Conservation (phyloP, 176 grass and related monocot genomes). For the Dactylis glomerata region DNA sequence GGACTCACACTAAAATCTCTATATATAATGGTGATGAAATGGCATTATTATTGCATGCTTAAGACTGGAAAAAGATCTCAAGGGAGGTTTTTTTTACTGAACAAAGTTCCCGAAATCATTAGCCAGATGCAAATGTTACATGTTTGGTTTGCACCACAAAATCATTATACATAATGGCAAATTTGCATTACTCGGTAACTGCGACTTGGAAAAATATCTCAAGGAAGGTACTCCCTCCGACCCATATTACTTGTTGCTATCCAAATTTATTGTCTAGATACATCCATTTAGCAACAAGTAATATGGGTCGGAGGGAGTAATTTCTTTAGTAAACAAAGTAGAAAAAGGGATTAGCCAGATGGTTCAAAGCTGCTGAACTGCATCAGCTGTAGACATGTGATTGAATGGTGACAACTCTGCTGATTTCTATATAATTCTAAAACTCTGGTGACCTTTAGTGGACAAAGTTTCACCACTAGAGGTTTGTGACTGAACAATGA, state of each 20-base stretch:
- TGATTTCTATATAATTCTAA: background rate
- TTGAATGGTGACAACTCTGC: background rate
- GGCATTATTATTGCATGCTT: slow-evolving; percentile 5
- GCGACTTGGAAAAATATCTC: slow-evolving; percentile 4
- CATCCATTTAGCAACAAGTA: no score
- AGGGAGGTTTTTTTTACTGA: background rate
- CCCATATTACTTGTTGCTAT: no score
- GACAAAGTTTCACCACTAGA: background rate
- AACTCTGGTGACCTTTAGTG: background rate
- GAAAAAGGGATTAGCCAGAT: background rate
- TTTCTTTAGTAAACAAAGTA: slow-evolving; percentile 7
- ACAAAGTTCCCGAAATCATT: background rate
- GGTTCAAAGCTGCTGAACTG: background rate
- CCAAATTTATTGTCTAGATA: no score
- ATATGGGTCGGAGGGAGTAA: no score
- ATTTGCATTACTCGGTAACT: background rate
- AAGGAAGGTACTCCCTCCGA: no score
- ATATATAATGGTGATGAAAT: background rate
- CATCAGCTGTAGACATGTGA: background rate
- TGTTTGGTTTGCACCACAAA: background rate
- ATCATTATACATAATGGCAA: background rate
- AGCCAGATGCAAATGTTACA: background rate
- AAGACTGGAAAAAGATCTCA: background rate
- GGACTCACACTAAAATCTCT: background rate
- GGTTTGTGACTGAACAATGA: background rate